Conservation (phyloP, 306 rosid genomes). For the Medicago arabica region DNA sequence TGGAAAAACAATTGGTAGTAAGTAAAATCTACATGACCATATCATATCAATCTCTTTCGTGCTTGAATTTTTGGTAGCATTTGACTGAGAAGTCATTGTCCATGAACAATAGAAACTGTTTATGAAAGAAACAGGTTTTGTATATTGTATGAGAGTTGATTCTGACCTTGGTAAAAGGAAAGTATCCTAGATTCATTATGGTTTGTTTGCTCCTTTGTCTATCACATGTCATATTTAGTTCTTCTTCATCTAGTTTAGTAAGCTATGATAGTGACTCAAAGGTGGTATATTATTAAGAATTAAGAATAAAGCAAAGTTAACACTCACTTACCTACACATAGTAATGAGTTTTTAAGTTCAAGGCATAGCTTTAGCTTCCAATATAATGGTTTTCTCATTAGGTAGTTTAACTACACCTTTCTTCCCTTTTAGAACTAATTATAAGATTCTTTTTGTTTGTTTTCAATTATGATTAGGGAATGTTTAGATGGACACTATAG, state of each 20-base stretch:
- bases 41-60: constrained; percentile 48
- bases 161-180: constrained; percentile 39
- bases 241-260: constrained; percentile 32
- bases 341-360: constrained; percentile 9
- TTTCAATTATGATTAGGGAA: background rate
- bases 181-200: constrained; percentile 36
- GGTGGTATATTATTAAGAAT: constrained; percentile 23
- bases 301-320: background rate
- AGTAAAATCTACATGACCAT: constrained; percentile 9
- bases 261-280: constrained; percentile 43
- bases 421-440: constrained; percentile 22
- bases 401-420: constrained; percentile 4
- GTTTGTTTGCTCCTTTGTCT: background rate
- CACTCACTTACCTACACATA: constrained; percentile 44
- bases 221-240: constrained; percentile 40
- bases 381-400: background rate
- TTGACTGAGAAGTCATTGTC: constrained; percentile 66
- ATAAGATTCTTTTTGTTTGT: constrained; percentile 32
- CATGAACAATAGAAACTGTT: constrained; percentile 50
- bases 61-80: constrained; percentile 62
- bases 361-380: constrained; percentile 36
- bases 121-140: constrained; percentile 38
- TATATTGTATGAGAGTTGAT: constrained; percentile 30
- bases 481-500: too few species aligned
- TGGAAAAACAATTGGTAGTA: constrained; percentile 47